These are phyloP conservation scores for Yarrowia bubula DNA, from an alignment of 805 yeast species.

Conservation along the genomic window DNA sequence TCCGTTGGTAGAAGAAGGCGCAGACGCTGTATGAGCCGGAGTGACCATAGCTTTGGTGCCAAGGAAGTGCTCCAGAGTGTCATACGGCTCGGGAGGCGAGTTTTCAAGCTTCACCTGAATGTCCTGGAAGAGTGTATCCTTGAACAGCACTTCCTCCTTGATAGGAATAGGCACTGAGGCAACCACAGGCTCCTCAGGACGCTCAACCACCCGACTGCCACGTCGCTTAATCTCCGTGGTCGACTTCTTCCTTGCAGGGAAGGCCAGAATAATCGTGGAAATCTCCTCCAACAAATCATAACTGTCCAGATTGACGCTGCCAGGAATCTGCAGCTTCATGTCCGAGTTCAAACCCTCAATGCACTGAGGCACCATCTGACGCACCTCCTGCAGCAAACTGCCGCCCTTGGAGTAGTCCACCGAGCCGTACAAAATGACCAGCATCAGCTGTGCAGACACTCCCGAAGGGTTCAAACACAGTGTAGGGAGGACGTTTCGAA, in stretches of 20 bases:
- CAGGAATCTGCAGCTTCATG: conserved; percentile 32
- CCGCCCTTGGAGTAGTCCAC: conserved; percentile 84
- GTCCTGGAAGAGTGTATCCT: neutral
- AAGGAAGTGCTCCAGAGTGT: neutral
- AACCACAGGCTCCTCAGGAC: neutral
- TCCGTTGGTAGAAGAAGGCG: conserved; percentile 16
- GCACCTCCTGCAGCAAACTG: conserved; percentile 69
- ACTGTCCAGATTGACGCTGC: conserved; percentile 30
- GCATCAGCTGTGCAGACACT: conserved; percentile 32
- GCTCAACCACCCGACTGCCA: neutral
- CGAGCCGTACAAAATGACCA: conserved; percentile 50
- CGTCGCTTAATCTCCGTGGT: neutral
- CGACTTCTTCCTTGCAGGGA: conserved; percentile 21
- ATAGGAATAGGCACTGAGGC: neutral
- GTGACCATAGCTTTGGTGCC: conserved; percentile 22
- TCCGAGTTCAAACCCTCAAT: conserved; percentile 33
- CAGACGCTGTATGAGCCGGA: conserved; percentile 18
- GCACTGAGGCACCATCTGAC: conserved; percentile 46
- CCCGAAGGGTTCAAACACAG: conserved; percentile 37
- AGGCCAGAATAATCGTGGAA: conserved; percentile 30
- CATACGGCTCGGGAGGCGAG: conserved; percentile 2
- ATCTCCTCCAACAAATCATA: conserved; percentile 31
- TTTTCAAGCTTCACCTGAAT: neutral
- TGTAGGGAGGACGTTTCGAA: conserved; percentile 34
- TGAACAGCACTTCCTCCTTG: conserved; percentile 12